Base-by-base conservation (phyloP, 805 yeast genomes). In the Hanseniaspora valbyensis region DNA sequence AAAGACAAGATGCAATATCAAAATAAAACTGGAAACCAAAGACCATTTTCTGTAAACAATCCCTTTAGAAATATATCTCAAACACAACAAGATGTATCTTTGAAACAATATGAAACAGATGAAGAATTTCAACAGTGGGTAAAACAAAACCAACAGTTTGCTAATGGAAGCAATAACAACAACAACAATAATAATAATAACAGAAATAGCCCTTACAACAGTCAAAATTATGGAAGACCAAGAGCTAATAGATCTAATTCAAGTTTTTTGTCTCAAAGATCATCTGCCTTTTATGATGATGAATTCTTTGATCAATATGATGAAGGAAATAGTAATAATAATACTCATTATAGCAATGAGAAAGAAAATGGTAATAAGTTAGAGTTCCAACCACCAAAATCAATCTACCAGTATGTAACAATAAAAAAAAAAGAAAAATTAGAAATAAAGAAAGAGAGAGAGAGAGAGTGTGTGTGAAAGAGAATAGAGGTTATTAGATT, bases 61-160 rank as follows among this genome's bases (percentile, higher is more conserved):
- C 90, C 90, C n/a, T 83, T 83, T 63, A 73, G 90, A 59, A 69
- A 69, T 50, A 72, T 70, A 6, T 59, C 70, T 38, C 54, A 45
- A 40, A 59, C 64, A 56, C 55, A 67, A 56, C 55, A 53, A 53
- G 66, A 61, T 33, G 48, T 61, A n/a, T 62, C 66, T 29, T 46
- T 59, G 28, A 55, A 53, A 34, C 61, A 55, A 36, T 56, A 63
- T 41, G 57, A 62, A 49, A 53, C 67, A 38, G 66, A 63, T 38
- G 64, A 53, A 52, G 67, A 69, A 30, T 81, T 78, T 59, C 78
- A 75, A 38, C 71, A 68, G 19, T 81, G 88, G 88, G 76, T 81
- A 19, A 68, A 68, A 51, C 67, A 67, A 52, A 65, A 63, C 46
- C 59, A 50, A 7, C 52, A 50, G 2, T 42, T 18, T 18, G 9